Base-by-base conservation (phyloP, 2,329 filamentous ascomycete species). In the Aureobasidium leucospermi region DNA sequence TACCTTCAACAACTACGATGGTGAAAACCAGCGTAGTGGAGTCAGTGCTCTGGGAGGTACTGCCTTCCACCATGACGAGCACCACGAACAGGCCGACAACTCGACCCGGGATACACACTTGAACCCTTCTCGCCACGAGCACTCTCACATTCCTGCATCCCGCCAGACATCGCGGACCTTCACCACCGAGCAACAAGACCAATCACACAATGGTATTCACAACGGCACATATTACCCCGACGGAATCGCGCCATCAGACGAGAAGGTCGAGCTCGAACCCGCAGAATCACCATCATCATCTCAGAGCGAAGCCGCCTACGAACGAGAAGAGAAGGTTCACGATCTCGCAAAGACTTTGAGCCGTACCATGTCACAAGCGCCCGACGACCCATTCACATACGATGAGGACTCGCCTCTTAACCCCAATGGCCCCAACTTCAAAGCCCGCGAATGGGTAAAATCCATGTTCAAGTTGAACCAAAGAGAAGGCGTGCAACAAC, bases 391-490 rank as follows among this genome's bases (percentile, higher is more conserved):
- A 2, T 74, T 75, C 57, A 74, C 76, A 11, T 58, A 57, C 38
- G 68, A 72, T 31, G 65, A 73, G 32, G 74, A 71, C 59, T 78
- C 76, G 1, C 66, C 71, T 9, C 67, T 79, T n/a, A 76, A 80
- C 60, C 78, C 78, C 16, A 67, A 72, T 64, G 73, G 75, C 49
- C 66, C 71, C 1, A 72, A 79, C 65, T 80, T 80, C 72, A 75
- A 73, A 46, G 75, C 77, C 19, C 69, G 77, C 36, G 69, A 73
- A 63, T 80, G 78, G 78, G 75, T 76, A 45, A 79, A 78, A 67
- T 75, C 76, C 19, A 76, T 79, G 71, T 73, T 79, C 61, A 76
- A 79, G 63, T 63, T 79, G 46, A 72, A 74, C 46, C 70, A 72
- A 2, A 66, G 70, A 38, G 77, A 79, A 59, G 67, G 71, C 6